A percentile compares a stretch with the other conserved stretches of the same genome.
Evolutionary conservation across 2,329 filamentous ascomycete species (phyloP).

Genomic region (Phialemonium atrogriseum): DNA sequence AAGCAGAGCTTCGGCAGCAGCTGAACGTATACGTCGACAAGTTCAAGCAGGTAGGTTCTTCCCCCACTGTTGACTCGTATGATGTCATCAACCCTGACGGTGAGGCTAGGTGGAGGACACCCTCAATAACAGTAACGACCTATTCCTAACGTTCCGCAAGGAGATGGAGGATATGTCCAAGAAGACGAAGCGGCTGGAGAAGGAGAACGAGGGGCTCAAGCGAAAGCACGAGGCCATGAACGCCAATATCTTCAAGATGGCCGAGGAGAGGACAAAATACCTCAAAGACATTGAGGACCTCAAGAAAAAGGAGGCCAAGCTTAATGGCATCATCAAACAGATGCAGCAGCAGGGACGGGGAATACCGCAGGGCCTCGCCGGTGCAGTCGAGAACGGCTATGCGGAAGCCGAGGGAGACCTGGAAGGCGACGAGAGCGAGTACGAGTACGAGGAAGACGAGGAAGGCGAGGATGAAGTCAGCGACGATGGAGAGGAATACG

Average conservation of each 20-base stretch:
- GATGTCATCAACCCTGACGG: conserved; percentile 10
- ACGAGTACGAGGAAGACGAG: conserved; percentile 43
- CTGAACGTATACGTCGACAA: conserved; percentile 98
- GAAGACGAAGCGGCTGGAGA: conserved; percentile 93
- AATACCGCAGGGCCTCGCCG: conserved; percentile 50
- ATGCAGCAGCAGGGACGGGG: conserved; percentile 94
- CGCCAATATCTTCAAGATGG: conserved; percentile 94
- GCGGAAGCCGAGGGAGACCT: conserved; percentile 55
- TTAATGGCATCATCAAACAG: conserved; percentile 88
- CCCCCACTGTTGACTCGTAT: conserved; percentile 10
- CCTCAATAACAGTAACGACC: conserved; percentile 94
- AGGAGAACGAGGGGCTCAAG: conserved; percentile 86
- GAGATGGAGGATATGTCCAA: conserved; percentile 99
- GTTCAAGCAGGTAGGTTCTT: conserved; percentile 83
- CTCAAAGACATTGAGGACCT: conserved; percentile 71
- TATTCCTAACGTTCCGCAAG: conserved; percentile 93
- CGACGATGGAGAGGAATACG: conserved; percentile 20
- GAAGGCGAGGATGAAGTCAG: conserved; percentile 43
- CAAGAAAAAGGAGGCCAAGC: conserved; percentile 78
- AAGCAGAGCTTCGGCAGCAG: conserved; percentile 86
- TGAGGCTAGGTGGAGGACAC: conserved; percentile 85
- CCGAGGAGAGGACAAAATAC: conserved; percentile 75
- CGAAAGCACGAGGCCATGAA: conserved; percentile 91
- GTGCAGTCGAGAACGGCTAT: conserved; percentile 51
- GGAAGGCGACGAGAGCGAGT: conserved; percentile 57